Conservation (phyloP, 352 stramenopile species). For the Globisporangium nagaii region DNA sequence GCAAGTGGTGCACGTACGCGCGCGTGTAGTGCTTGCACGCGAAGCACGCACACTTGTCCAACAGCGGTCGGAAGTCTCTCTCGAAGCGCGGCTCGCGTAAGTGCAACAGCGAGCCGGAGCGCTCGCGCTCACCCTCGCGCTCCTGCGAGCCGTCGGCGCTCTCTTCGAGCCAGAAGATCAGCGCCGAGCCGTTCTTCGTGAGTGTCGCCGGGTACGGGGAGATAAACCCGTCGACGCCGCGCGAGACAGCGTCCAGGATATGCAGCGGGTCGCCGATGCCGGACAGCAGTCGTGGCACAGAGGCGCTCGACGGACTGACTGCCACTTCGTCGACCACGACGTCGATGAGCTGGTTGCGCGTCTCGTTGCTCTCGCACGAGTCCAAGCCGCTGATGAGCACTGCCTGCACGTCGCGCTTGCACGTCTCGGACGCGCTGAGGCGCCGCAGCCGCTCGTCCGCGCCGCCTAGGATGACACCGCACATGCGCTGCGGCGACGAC, state of each 20-base stretch:
- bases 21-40: constrained; percentile 70
- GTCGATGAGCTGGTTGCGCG: constrained; percentile 43
- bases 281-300: constrained; percentile 56
- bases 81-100: constrained; percentile 59
- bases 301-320: background rate
- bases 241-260: constrained; percentile 41
- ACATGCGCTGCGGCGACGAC: constrained; percentile 30
- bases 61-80: constrained; percentile 55
- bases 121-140: constrained; percentile 17
- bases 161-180: constrained; percentile 58
- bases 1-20: constrained; percentile 91
- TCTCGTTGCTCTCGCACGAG: constrained; percentile 22
- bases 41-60: constrained; percentile 66
- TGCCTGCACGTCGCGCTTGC: constrained; percentile 59
- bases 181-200: constrained; percentile 39
- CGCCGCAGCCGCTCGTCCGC: constrained; percentile 46
- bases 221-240: constrained; percentile 64
- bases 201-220: constrained; percentile 52
- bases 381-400: constrained; percentile 63
- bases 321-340: constrained; percentile 32
- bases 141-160: constrained; percentile 26
- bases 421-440: constrained; percentile 52
- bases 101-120: constrained; percentile 50
- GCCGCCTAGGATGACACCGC: constrained; percentile 66
- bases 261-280: constrained; percentile 64